Evolutionary conservation across 805 yeast genomes (phyloP), one percentile per base, ranked within the genome.

Genomic region (Yarrowia divulgata): DNA sequence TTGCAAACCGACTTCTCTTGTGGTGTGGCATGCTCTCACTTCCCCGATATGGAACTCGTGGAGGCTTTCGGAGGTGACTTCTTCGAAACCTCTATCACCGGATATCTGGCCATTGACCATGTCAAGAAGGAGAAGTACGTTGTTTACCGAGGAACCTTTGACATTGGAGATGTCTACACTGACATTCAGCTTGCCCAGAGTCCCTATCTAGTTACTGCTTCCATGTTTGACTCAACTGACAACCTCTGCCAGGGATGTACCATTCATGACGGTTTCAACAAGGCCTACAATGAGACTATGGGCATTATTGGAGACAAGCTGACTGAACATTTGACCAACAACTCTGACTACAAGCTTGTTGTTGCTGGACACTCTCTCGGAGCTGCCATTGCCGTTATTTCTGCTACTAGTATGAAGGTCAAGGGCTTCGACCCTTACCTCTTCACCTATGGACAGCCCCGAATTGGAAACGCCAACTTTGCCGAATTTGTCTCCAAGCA

Each of bases 341-440:
- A 82, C 73, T 85, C 87, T 0, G 82, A 81, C 18, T 88, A 87
- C 74, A 74, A 80, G 34, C 69, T 89, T 1, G 81, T 84, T 1
- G 81, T 88, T 0, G 79, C 86, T 0, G 95, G 96, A 0, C 96
- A 90, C 76, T 90, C 95, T 0, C 77, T 90, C 46, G 93, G 93
- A 1, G 95, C 88, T 6, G 93, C 93, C 0, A 76, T 88, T 62
- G 88, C 92, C 1, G 77, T 81, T 2, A 76, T 90, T 35, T 83
- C 85, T 13, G 93, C 90, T 0, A 79, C 86, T 32, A 93, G 89
- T 73, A 80, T 88, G 62, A 48, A 46, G 39, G 73, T 86, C 16
- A 71, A 84, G 74, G 91, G 91, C 0, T 78, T 77, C 69, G 76
- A 84, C 4, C 88, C 90, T 0, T 74, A 83, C 43, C 85, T 88